Base-by-base conservation (phyloP, 495 filamentous ascomycete species). In the Neurospora tetraspora region DNA sequence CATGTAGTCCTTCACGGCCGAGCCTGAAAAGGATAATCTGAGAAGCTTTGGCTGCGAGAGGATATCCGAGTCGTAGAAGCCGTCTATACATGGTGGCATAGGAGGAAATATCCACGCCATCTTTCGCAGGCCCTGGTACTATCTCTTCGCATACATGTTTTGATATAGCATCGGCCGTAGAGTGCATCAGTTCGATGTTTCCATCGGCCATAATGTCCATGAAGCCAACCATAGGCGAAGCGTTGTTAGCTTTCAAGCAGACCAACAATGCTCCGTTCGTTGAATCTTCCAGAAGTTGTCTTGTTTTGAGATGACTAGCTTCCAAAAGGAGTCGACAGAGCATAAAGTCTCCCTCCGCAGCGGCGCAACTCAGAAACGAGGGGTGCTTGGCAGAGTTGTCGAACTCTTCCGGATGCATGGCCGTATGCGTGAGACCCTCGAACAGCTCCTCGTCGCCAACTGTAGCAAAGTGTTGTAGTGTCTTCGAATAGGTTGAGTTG, bases 391-490 rank as follows among this genome's bases (percentile, higher is more conserved):
- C 47, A 1, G 68, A 68, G 78, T 97, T 89, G 71, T 93, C 92
- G 34, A 92, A 88, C 5, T 87, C 84, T 73, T 94, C 91, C 0
- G 91, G 91, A 79, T 96, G 92, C 61, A 93, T 88, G 76, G 95
- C 92, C 69, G 88, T 90, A 31, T 84, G 75, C 2, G 95, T 76
- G 3, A 96, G 76, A 71, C 87, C 84, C 14, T 85, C 79, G 12
- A 94, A 83, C 69, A 91, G 79, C 5, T 88, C 84, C 2, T 82
- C 80, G 16, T 90, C 86, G 7, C 86, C 83, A 71, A 88, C 82
- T 7, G 73, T 74, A 11, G 89, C 89, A 31, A 93, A 82, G 73
- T 87, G 85, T 65, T 86, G 82, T 16, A 94, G 74, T 12, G 92
- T 76, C 37, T 85, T 81, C 1, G 85, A 81, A 76, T 91, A 96